These are phyloP conservation scores for Acacia pycnantha DNA, from an alignment of 331 rosid genomes.

Conservation along the genomic window DNA sequence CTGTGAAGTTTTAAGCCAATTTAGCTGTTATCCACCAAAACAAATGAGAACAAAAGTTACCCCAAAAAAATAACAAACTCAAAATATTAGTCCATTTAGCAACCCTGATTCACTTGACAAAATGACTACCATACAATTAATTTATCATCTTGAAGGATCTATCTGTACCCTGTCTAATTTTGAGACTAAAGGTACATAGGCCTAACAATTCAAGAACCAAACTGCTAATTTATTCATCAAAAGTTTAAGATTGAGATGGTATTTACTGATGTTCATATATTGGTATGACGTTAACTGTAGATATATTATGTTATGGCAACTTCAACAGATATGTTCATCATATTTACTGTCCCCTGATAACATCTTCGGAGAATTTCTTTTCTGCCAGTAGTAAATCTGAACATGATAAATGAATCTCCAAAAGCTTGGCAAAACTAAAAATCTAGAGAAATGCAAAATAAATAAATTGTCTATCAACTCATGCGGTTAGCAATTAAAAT, in stretches of 20 bases:
- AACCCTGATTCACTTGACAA: constrained; percentile 1
- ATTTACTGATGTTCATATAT: neutral
- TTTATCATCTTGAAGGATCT: neutral
- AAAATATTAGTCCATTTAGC: neutral
- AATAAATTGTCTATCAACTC: neutral
- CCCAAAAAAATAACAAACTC: neutral
- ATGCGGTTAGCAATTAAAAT: neutral
- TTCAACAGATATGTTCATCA: constrained; percentile 1
- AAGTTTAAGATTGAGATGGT: neutral
- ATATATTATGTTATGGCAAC: neutral
- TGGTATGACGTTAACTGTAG: neutral
- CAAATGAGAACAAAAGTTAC: neutral
- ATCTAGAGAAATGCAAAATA: constrained; percentile 14
- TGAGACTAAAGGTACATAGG: neutral
- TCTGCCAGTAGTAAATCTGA: neutral
- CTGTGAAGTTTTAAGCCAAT: neutral
- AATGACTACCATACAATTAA: neutral
- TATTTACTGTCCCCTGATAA: neutral
- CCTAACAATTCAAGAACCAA: neutral
- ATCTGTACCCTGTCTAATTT: neutral
- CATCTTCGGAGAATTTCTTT: neutral
- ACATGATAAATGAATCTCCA: neutral
- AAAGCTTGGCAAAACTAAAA: neutral
- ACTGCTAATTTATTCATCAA: neutral
- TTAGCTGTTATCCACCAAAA: neutral